Conservation (phyloP, 2,329 filamentous ascomycete species). For the Setomelanomma holmii region DNA sequence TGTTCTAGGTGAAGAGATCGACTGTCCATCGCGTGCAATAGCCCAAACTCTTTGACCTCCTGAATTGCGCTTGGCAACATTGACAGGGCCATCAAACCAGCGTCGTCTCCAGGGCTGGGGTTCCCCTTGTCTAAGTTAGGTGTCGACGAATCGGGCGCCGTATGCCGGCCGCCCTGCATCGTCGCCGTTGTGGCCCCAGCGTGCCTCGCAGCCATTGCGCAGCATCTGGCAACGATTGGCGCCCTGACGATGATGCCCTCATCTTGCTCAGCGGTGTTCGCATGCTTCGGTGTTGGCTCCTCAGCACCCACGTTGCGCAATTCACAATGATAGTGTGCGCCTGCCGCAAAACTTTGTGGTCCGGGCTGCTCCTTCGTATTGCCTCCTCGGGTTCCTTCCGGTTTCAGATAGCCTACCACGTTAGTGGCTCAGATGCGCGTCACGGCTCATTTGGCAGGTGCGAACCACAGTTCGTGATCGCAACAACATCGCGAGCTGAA, state of each 20-base stretch:
- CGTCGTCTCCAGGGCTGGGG: conserved; percentile 32
- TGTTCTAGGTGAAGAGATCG: conserved; percentile 19
- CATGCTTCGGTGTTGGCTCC: background rate
- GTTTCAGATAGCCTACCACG: conserved; percentile 22
- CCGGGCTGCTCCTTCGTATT: conserved; percentile 23
- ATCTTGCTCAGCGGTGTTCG: background rate
- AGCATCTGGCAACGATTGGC: conserved; percentile 14
- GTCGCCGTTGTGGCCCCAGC: conserved; percentile 24
- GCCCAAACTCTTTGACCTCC: conserved; percentile 26
- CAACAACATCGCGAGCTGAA: conserved; percentile 16
- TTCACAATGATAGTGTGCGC: background rate
- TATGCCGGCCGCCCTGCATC: conserved; percentile 29
- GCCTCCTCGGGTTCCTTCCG: conserved; percentile 23
- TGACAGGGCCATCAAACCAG: conserved; percentile 22
- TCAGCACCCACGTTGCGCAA: background rate
- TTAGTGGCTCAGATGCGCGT: conserved; percentile 25
- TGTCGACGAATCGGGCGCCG: conserved; percentile 24
- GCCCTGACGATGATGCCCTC: background rate
- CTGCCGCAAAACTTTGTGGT: conserved; percentile 1
- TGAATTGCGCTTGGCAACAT: conserved; percentile 29
- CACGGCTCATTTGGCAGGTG: conserved; percentile 20
- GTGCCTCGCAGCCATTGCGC: background rate
- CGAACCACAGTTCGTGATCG: conserved; percentile 36
- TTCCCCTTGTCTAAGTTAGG: conserved; percentile 17
- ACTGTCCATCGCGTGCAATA: conserved; percentile 16